Base-by-base conservation (phyloP, 192 early-diverging fungal genomes). In the Phycomyces nitens region DNA sequence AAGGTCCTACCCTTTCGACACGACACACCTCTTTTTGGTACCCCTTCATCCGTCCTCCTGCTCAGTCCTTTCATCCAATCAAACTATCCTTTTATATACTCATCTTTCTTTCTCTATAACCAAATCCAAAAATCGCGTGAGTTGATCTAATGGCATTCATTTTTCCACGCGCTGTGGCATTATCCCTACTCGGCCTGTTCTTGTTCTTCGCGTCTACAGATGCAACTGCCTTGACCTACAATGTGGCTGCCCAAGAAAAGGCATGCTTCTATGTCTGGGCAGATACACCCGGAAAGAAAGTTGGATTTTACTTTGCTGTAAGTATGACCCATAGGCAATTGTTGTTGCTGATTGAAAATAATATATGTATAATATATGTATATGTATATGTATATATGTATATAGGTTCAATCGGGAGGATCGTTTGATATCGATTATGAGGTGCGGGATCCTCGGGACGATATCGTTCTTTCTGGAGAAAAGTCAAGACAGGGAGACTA, bases 241-340 rank as follows among this genome's bases (percentile, higher is more conserved):
- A 77, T 39, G 88, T 99, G 74, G 86, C 84, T 50, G 89, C 94
- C 20, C 90, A 95, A 69, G 95, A 96, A 72, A 85, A 88, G 51
- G 84, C 90, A 18, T 99, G 97, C 75, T 98, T 94, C 78, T 96
- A 93, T 79, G 84, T 88, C 16, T 81, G 77, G 62, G 79, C 85
- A n/a, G 89, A 89, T 63, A 60, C 80, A 54, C 81, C 85, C 5
- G 89, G 86, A 44, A 93, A 99, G 82, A 99, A 99, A 78, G 73
- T 99, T 57, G 88, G 88, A 41, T 94, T 99, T 72, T 99, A 97
- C 81, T 99, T 96, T 88, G 94, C 94, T 49, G 96, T 98, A 89
- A 75, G 91, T 81, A 29, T 53, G n/a, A n/a, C n/a, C n/a, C n/a
- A n/a, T n/a, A n/a, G n/a, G n/a, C n/a, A n/a, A n/a, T n/a, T n/a